Conservation (phyloP, 352 stramenopile genomes). For the Globisporangium okanoganense region DNA sequence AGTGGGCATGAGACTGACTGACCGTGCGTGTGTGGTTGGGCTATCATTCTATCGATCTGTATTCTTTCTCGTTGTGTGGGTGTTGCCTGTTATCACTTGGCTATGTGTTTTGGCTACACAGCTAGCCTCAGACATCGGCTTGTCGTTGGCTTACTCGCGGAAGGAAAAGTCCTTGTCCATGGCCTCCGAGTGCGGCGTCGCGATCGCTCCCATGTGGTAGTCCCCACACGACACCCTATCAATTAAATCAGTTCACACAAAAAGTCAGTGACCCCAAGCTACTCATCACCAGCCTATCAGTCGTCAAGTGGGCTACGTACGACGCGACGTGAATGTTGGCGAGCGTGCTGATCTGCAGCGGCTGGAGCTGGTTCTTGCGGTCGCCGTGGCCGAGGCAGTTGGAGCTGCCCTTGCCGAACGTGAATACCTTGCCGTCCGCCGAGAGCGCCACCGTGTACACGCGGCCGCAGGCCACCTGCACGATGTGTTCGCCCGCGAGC, state of each 20-base stretch:
- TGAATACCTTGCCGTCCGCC: slow-evolving; percentile 75
- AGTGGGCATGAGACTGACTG: not conserved
- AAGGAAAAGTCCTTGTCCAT: slow-evolving; percentile 85
- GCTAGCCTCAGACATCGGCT: not conserved
- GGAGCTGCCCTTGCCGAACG: slow-evolving; percentile 85
- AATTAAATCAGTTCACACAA: slow-evolving; percentile 3
- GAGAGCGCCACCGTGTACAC: slow-evolving; percentile 81
- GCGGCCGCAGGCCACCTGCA: slow-evolving; percentile 80
- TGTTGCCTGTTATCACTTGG: not conserved
- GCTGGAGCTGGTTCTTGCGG: slow-evolving; percentile 87
- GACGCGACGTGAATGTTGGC: slow-evolving; percentile 55
- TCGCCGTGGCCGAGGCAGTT: slow-evolving; percentile 88
- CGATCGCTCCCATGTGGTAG: slow-evolving; percentile 85
- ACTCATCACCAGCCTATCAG: too few species aligned
- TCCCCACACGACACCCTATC: slow-evolving; percentile 77
- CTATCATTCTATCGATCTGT: slow-evolving; percentile 6
- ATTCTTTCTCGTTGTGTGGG: not conserved
- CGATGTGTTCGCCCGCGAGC: slow-evolving; percentile 63
- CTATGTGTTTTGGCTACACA: not conserved
- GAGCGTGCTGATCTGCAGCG: slow-evolving; percentile 67
- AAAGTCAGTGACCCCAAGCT: not conserved
- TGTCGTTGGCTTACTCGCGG: slow-evolving; percentile 29
- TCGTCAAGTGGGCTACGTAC: slow-evolving; percentile 26
- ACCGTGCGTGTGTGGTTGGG: not conserved
- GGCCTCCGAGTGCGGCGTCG: slow-evolving; percentile 56